Conservation (phyloP, 2,329 filamentous ascomycete species). For the Thielaviopsis ethacetica region DNA sequence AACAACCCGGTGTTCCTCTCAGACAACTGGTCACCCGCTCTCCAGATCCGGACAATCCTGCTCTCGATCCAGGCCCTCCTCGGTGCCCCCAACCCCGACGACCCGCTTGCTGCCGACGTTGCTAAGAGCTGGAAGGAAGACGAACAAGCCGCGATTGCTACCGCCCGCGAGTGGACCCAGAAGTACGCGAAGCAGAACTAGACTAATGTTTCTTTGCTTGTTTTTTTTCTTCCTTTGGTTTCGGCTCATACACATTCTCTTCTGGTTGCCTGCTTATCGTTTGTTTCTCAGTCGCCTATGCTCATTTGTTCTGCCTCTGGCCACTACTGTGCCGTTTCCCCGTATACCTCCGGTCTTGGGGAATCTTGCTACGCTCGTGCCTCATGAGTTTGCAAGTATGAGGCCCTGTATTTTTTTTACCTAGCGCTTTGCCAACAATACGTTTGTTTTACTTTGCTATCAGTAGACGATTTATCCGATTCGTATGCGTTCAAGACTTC, state of each 20-base stretch:
- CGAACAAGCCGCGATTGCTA: conserved; percentile 79
- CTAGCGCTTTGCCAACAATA: neutral
- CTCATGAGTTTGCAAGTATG: neutral
- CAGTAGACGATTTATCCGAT: no score
- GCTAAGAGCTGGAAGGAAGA: conserved; percentile 98
- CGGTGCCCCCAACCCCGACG: conserved; percentile 91
- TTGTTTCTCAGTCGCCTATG: neutral
- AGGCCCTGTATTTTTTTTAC: neutral
- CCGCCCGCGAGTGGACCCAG: conserved; percentile 80
- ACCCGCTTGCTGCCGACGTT: conserved; percentile 94
- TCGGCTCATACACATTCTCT: neutral
- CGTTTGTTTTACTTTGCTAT: no score
- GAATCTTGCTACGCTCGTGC: neutral
- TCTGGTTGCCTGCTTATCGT: neutral
- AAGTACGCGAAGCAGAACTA: conserved; percentile 43
- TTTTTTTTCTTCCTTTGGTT: neutral
- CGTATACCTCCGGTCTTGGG: neutral
- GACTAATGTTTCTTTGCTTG: neutral
- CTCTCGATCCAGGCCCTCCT: conserved; percentile 94
- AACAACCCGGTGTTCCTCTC: conserved; percentile 9
- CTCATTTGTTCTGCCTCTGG: neutral
- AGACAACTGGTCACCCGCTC: conserved; percentile 98
- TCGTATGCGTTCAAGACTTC: neutral
- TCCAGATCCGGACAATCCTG: conserved; percentile 97
- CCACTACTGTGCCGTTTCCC: neutral